Evolutionary conservation across 2,329 filamentous ascomycete genomes (phyloP).

Genomic region (Fusarium newnesense): DNA sequence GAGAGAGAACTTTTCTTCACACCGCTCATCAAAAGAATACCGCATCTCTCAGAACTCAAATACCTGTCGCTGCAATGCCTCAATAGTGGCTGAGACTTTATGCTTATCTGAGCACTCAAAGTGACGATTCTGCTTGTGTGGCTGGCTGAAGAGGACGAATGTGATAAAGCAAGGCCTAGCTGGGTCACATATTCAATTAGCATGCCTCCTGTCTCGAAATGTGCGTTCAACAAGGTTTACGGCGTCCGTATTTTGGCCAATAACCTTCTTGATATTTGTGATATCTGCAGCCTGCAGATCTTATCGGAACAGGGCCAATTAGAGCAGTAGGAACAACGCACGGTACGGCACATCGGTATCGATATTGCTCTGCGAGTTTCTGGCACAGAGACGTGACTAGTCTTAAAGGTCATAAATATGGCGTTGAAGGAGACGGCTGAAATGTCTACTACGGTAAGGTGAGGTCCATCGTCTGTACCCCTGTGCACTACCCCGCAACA

Average conservation of each 20-base stretch:
- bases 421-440: not conserved
- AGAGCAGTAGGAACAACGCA: too few species aligned
- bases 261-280: not conserved
- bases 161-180: too few species aligned
- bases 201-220: too few species aligned
- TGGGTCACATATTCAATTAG: too few species aligned
- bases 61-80: too few species aligned
- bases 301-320: accelerated
- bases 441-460: not conserved
- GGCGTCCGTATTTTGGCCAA: not conserved
- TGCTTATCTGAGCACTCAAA: not conserved
- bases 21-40: too few species aligned
- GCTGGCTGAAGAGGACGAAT: not conserved
- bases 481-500: not conserved
- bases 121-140: not conserved
- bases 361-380: too few species aligned
- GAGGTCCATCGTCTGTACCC: not conserved
- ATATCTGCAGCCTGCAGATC: not conserved
- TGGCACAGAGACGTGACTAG: not conserved
- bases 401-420: not conserved
- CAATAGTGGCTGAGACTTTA: too few species aligned
- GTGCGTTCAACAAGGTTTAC: not conserved
- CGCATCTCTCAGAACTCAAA: too few species aligned
- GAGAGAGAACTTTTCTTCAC: too few species aligned
- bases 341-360: too few species aligned